Evolutionary conservation across 306 rosid species (phyloP).

Genomic region (Pyrus bretschneideri): DNA sequence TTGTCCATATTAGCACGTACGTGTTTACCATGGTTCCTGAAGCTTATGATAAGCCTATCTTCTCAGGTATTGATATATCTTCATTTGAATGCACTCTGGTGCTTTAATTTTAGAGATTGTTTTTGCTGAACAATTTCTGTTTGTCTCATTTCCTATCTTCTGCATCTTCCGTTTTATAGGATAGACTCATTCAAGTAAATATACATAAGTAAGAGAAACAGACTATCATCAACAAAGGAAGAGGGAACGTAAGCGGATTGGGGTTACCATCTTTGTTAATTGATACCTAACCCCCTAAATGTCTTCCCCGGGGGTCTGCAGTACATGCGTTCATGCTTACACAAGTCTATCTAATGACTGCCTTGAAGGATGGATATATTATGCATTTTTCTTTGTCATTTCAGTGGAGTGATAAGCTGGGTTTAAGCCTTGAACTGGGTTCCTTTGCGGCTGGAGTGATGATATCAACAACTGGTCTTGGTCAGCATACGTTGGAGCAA

Average conservation of each 20-base stretch:
- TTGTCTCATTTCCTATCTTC: constrained; percentile 33
- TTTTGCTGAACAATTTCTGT: constrained; percentile 21
- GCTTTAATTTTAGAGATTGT: constrained; percentile 13
- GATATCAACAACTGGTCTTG: constrained; percentile 98
- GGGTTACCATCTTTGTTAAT: background rate
- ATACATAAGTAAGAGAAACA: background rate
- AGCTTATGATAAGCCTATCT: constrained; percentile 92
- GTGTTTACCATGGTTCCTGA: constrained; percentile 87
- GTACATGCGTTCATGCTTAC: background rate
- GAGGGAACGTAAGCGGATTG: background rate
- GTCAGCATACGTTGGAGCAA: constrained; percentile 94
- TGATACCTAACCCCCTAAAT: background rate
- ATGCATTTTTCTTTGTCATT: constrained; percentile 26
- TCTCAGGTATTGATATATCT: constrained; percentile 60
- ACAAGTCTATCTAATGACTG: background rate
- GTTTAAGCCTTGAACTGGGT: constrained; percentile 92
- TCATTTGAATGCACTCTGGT: background rate
- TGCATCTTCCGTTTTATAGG: constrained; percentile 11
- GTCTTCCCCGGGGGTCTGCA: background rate
- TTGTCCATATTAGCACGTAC: constrained; percentile 74
- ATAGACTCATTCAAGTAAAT: constrained; percentile 4
- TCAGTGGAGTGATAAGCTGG: constrained; percentile 98
- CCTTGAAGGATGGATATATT: constrained; percentile 19
- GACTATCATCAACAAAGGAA: background rate
- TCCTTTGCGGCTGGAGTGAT: constrained; percentile 99